These are phyloP conservation scores for Cruciata laevipes DNA, from an alignment of 257 asterid species.

Conservation along the genomic window DNA sequence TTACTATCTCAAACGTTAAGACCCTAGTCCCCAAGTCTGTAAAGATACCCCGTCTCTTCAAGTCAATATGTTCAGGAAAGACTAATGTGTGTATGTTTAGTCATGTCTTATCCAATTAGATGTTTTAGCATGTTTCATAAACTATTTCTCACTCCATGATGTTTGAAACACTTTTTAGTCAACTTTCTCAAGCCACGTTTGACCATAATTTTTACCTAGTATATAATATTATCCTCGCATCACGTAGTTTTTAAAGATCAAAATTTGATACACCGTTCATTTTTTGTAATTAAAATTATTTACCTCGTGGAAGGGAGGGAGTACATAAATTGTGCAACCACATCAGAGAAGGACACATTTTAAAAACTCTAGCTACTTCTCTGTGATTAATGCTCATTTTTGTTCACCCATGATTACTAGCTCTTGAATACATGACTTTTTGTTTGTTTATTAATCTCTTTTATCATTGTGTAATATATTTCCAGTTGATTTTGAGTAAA, in stretches of 20 bases:
- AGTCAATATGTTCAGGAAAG: not conserved
- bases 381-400: not conserved
- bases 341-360: not conserved
- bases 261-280: no score
- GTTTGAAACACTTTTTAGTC: no score
- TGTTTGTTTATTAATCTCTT: not conserved
- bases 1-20: not conserved
- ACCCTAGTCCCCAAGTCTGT: not conserved
- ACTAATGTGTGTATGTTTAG: not conserved
- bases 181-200: no score
- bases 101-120: not conserved
- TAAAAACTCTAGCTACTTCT: not conserved
- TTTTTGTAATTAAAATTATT: no score
- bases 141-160: not conserved
- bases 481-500: slow-evolving; percentile 1
- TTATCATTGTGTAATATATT: no score
- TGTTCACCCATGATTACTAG: not conserved
- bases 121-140: not conserved
- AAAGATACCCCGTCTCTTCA: not conserved
- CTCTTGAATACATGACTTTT: not conserved
- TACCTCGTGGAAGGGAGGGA: no score
- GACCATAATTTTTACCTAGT: no score
- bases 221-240: no score
- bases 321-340: not conserved
- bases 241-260: no score